Percentiles rank a stretch among this genome's conserved stretches.
These are phyloP conservation scores for Candida maesae DNA, from an alignment of 805 yeast species.

Conservation along the genomic window DNA sequence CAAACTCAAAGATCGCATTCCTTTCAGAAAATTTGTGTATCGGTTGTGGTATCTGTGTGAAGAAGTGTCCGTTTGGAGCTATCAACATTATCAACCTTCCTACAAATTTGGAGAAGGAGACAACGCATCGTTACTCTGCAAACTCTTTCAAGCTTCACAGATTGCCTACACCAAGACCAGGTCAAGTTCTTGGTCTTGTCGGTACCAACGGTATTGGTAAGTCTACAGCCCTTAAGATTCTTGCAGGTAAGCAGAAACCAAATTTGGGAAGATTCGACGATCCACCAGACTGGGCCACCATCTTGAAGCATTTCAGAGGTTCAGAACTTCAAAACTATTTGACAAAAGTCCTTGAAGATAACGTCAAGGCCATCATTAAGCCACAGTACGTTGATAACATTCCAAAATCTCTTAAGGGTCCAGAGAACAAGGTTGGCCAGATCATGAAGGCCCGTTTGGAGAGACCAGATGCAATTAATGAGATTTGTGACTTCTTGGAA, in stretches of 20 bases:
- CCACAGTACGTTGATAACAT: constrained; percentile 98
- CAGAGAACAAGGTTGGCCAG: constrained; percentile 75
- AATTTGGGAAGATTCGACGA: constrained; percentile 90
- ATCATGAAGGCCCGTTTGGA: constrained; percentile 74
- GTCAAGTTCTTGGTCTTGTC: constrained; percentile 95
- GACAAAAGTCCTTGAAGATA: constrained; percentile 89
- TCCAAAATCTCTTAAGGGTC: constrained; percentile 91
- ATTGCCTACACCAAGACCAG: constrained; percentile 98
- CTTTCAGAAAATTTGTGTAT: constrained; percentile 92
- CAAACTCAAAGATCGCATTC: constrained; percentile 88
- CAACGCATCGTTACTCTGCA: constrained; percentile 96
- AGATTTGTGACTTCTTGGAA: constrained; percentile 68
- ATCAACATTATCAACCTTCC: constrained; percentile 94
- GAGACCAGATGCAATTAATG: constrained; percentile 60
- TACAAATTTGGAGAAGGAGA: constrained; percentile 87
- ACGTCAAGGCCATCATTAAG: constrained; percentile 94
- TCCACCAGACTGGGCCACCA: constrained; percentile 98
- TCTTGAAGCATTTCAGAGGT: constrained; percentile 89
- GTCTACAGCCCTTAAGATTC: constrained; percentile 92
- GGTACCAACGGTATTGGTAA: constrained; percentile 99
- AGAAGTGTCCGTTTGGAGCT: constrained; percentile 98
- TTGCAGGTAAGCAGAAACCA: constrained; percentile 97
- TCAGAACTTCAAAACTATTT: constrained; percentile 95
- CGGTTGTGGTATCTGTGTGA: constrained; percentile 99
- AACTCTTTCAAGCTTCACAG: constrained; percentile 96